A percentile compares a stretch with the other conserved stretches of the same genome.
phyloP scores from a whole-genome alignment of 495 filamentous ascomycete species.

The Hypoxylon subgilvum region DNA sequence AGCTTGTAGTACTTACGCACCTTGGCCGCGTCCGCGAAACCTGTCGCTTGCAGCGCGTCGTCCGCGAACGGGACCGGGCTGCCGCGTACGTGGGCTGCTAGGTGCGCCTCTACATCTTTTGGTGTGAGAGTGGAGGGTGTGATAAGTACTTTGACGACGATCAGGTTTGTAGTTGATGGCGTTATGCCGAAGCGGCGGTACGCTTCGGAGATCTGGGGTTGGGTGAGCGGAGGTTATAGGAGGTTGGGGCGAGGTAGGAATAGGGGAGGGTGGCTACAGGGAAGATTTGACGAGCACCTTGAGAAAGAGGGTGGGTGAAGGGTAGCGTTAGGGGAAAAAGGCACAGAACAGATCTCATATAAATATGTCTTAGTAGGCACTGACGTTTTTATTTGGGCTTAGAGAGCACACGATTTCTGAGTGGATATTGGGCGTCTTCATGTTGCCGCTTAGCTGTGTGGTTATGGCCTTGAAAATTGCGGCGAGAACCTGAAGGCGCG shows the following conservation, averaged over 20 bases:
- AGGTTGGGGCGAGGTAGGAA: conserved; percentile 19
- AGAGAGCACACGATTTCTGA: conserved; percentile 89
- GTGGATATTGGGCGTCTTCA: conserved; percentile 86
- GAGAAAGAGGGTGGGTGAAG: conserved; percentile 17
- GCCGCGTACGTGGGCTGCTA: conserved; percentile 68
- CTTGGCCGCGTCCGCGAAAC: conserved; percentile 67
- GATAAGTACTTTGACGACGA: conserved; percentile 74
- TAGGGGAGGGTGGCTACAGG: conserved; percentile 17
- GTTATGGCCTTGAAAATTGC: conserved; percentile 81
- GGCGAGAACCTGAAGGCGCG: conserved; percentile 72
- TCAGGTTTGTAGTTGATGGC: conserved; percentile 68
- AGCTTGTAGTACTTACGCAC: conserved; percentile 87
- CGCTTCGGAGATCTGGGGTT: conserved; percentile 79
- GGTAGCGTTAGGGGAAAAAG: no score
- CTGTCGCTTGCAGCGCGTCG: conserved; percentile 53
- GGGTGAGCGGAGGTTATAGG: conserved; percentile 9
- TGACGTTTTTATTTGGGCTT: conserved; percentile 83
- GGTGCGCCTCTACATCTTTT: conserved; percentile 65
- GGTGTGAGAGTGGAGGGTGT: conserved; percentile 45
- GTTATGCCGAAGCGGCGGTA: conserved; percentile 86
- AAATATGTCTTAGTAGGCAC: no score
- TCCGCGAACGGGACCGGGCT: conserved; percentile 67
- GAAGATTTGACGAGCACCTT: no score
- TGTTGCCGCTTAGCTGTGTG: conserved; percentile 59
- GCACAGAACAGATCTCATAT: no score